Base-by-base conservation (phyloP, 2,329 filamentous ascomycete genomes). In the Nakataea oryzae region DNA sequence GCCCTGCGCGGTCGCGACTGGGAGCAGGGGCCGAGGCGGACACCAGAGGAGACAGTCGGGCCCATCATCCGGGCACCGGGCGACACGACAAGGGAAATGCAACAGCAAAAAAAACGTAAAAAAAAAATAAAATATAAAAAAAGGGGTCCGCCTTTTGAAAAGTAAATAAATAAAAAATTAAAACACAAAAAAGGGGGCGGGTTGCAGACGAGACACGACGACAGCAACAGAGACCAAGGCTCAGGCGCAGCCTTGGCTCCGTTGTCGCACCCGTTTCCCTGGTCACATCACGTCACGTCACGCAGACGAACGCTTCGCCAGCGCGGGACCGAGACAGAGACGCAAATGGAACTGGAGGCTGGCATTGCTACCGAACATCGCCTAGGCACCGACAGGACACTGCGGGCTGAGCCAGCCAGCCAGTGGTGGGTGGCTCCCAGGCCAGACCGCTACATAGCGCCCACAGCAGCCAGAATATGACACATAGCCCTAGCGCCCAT, bases 41-140 rank as follows among this genome's bases (percentile, higher is more conserved):
- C 14, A 21, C 34, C 13, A 28, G 28, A 56, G 27, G 54, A 13
- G n/a, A n/a, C 54, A 56, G 41, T 50, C 41, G 41, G 41, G 41
- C 41, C 41, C 41, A 50, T n/a, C 21, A 50, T 2, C 41, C 41
- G 41, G 41, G 14, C 41, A 50, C 11, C 41, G 24, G 17, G 21
- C 17, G 28, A 28, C n/a, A 28, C 54, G 24, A 47, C 27, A 29
- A 27, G 28, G 24, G 47, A 41, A 28, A 21, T 59, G 32, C 21
- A 54, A 57, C 54, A 50, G 29, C 47, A 17, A 14, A 50, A 59
- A 29, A 59, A 28, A 21, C 28, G 17, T n/a, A 28, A 32, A 61
- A 61, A 50, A 62, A 56, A 61, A 34, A 62, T 50, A 11, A 50
- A 50, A 55, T 29, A 30, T 54, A 61, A 32, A 56, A 41, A 41